These are phyloP conservation scores for Pseudocohnilembus persalinus DNA, from an alignment of 169 alveolate species.

Conservation along the genomic window DNA sequence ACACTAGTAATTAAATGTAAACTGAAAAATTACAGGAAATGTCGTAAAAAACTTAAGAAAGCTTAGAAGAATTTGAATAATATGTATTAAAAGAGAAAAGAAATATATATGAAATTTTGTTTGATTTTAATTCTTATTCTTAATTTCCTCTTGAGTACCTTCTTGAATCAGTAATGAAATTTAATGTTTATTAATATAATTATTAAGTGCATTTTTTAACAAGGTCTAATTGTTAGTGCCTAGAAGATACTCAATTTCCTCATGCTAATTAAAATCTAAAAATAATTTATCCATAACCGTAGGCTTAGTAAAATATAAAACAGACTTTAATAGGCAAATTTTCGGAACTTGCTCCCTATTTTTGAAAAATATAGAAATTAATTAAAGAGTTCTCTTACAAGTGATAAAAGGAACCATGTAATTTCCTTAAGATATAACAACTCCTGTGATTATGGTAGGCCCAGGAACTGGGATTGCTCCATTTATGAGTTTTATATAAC, in stretches of 20 bases:
- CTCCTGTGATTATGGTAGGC: slow-evolving; percentile 61
- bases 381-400: neutral
- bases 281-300: slow-evolving; percentile 26
- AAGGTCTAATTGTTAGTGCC: slow-evolving; percentile 12
- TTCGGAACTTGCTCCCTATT: slow-evolving; percentile 30
- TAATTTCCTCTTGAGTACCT: slow-evolving; percentile 66
- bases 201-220: neutral
- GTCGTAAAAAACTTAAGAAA: slow-evolving; percentile 64
- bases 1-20: slow-evolving; percentile 55
- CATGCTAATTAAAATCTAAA: slow-evolving; percentile 9
- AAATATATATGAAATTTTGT: slow-evolving; percentile 67
- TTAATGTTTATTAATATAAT: too few species aligned
- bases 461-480: slow-evolving; percentile 83
- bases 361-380: neutral
- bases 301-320: slow-evolving; percentile 34
- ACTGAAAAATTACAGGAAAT: slow-evolving; percentile 62
- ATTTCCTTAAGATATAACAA: slow-evolving; percentile 38
- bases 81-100: slow-evolving; percentile 79
- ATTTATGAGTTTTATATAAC: slow-evolving; percentile 63
- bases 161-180: slow-evolving; percentile 23
- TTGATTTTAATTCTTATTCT: slow-evolving; percentile 64
- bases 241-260: slow-evolving; percentile 34
- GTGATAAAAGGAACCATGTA: slow-evolving; percentile 29
- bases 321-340: slow-evolving; percentile 40
- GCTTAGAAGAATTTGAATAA: slow-evolving; percentile 71